These are phyloP conservation scores for Mortierella sp. DNA, from an alignment of 371 early-diverging fungal genomes.

Conservation along the genomic window DNA sequence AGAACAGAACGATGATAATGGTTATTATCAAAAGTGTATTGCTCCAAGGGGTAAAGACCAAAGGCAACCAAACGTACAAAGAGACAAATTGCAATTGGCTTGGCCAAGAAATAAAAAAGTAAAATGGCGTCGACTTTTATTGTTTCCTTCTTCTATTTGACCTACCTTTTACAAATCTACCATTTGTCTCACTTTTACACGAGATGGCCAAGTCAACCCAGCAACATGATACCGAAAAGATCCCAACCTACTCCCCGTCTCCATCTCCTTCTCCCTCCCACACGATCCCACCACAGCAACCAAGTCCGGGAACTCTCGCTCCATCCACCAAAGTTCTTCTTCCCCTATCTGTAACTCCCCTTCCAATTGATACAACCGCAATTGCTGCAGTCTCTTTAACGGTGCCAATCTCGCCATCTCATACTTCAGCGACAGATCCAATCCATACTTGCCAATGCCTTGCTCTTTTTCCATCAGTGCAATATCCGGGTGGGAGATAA, in stretches of 20 bases:
- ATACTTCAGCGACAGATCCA: background rate
- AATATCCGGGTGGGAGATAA: background rate
- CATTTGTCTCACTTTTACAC: background rate
- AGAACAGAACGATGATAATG: background rate
- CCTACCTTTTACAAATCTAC: background rate
- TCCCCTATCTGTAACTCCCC: background rate
- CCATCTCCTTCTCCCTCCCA: background rate
- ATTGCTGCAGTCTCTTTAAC: background rate
- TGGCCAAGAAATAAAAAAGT: background rate
- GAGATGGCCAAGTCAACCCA: background rate
- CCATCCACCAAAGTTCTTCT: background rate
- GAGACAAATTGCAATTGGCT: background rate
- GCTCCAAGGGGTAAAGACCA: background rate
- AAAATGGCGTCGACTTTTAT: background rate
- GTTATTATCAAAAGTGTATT: background rate
- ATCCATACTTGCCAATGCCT: background rate
- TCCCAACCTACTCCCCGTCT: background rate
- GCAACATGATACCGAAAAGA: background rate
- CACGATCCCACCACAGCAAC: background rate
- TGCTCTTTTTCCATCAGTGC: background rate
- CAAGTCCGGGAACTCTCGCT: background rate
- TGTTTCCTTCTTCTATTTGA: background rate
- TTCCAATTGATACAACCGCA: background rate
- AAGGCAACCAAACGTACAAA: background rate
- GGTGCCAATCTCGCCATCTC: background rate